Base-by-base conservation (phyloP, 331 rosid species). In the Prunus yedoensis region DNA sequence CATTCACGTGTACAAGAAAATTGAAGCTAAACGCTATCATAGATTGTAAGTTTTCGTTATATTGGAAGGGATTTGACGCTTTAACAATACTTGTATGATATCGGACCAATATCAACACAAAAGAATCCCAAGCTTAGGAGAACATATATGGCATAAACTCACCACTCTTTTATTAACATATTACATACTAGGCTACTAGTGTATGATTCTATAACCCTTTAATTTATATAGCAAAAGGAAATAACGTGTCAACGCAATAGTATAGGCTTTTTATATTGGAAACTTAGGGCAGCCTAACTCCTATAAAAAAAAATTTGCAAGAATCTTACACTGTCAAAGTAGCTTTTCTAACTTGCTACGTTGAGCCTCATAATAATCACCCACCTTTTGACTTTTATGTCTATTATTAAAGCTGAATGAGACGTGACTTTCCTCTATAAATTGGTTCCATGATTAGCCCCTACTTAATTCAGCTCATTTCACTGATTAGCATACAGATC, bases 391-490 rank as follows among this genome's bases (percentile, higher is more conserved):
- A 11, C 32, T n/a, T 12, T 32, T 9, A n/a, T 32, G n/a, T 54
- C 46, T 3, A 62, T 8, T 17, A 15, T 32, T 62, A 17, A 62
- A 27, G 43, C 35, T 23, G 14, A 51, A 27, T 28, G n/a, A 18
- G 30, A 74, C 45, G 63, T 74, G 53, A 60, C 30, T 30, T 35
- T 35, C 35, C 4, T 15, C 41, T 73, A 73, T 73, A 73, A 43
- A 58, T 23, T 16, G 41, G 58, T 15, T 59, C 4, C 68, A 0
- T 46, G 66, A 32, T 64, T 52, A 16, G 28, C n/a, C 62, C 27
- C 45, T 49, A 18, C 2, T 2, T n/a, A 30, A 0, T 62, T 62
- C 46, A 62, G 4, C 47, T 4, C 25, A 32, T 15, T 62, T 2
- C 27, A 16, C 68, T 30, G 21, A 62, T 62, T 4, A 61, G 73